Evolutionary conservation across 2,329 filamentous ascomycete species (phyloP), one percentile per base, ranked within the genome.

Genomic region (Ophiostoma himal-ulmi): DNA sequence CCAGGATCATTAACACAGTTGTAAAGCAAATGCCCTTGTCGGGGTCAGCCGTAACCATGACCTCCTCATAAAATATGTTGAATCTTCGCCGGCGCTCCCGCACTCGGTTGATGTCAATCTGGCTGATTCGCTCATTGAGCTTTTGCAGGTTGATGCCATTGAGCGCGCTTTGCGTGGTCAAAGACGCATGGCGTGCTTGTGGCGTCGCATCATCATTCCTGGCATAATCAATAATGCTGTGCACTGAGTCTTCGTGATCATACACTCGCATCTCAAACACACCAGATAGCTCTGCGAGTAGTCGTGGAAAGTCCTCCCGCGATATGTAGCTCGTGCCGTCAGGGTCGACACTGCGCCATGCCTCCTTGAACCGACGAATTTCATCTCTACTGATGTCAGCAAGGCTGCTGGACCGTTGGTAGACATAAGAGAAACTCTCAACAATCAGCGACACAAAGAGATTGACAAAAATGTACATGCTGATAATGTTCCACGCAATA

Each of bases 401-500:
- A 75, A 97, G 85, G n/a, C 93, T 93, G 76, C 92, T 97, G 72
- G 94, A 97, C 73, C 93, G 88, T 81, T 99, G 96, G 78, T 98
- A 99, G 73, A 99, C 95, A 77, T 99, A 99, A 78, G 93, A 97
- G 84, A 99, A 99, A 80, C 94, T 98, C 82, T 99, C 95, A 81
- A 96, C 99, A 75, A 99, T 99, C 78, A 99, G 88, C 67, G 95
- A 99, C 71, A 99, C 94, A 79, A 99, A 99, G 77, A 99, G 82
- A 77, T 94, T 97, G 77, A 98, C 94, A 77, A 99, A 99, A 76
- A 99, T 96, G 81, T 99, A 99, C 95, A 99, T 99, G 91, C 94
- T 98, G 80, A 99, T 86, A 76, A 99, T 94, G 82, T 99, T 99
- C 95, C 95, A 99, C 5, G 91, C 88, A 71, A 98, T 93, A 82